Conservation (phyloP, 768 basidiomycete species). For the Suillus fuscotomentosus region DNA sequence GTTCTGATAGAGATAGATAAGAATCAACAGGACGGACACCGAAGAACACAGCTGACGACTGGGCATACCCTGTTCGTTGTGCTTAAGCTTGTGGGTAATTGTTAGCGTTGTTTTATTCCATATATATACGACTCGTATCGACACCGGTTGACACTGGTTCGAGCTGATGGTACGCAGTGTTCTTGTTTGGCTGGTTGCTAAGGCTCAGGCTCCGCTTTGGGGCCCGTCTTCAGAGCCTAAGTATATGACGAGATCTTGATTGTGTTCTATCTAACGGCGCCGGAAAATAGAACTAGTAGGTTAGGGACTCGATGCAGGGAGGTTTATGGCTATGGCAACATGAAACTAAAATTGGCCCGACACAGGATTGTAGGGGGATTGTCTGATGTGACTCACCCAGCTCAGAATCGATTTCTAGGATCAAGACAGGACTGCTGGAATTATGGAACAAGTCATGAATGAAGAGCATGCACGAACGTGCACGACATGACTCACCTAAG, state of each 20-base stretch:
- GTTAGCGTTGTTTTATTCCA: background rate
- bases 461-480: background rate
- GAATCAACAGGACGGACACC: background rate
- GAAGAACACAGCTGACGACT: background rate
- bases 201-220: background rate
- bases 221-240: background rate
- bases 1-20: background rate
- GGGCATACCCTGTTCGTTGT: background rate
- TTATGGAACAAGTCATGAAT: background rate
- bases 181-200: background rate
- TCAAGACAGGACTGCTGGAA: background rate
- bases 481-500: background rate
- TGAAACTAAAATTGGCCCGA: background rate
- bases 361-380: too few relatives aligned
- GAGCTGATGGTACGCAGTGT: background rate
- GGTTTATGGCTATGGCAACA: background rate
- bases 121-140: background rate
- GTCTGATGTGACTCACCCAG: background rate
- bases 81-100: background rate
- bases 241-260: background rate
- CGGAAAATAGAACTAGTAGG: background rate
- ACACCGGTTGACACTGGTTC: background rate
- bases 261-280: background rate
- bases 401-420: background rate
- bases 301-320: background rate